Evolutionary conservation across 2,329 filamentous ascomycete genomes (phyloP).

Genomic region (Colletotrichum graminicola): DNA sequence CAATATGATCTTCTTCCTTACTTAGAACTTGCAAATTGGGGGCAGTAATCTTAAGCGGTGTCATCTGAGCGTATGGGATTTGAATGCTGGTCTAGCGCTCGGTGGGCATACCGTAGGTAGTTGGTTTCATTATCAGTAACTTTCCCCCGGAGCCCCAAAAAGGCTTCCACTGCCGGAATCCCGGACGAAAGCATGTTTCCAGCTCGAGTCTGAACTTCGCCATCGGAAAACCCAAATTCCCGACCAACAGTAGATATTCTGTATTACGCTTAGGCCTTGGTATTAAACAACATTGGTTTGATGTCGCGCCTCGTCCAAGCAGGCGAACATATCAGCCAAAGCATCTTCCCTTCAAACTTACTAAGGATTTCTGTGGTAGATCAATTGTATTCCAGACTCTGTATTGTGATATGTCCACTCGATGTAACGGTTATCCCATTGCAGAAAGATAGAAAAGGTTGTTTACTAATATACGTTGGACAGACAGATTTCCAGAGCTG

Average conservation of each 20-base stretch:
- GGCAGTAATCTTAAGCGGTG: not conserved
- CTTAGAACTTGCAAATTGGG: not conserved
- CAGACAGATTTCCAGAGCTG: too few species aligned
- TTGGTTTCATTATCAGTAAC: not conserved
- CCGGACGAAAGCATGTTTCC: not conserved
- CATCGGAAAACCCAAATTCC: not conserved
- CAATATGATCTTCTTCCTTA: too few species aligned
- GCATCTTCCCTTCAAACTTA: not conserved
- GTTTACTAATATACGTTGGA: too few species aligned
- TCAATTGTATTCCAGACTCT: not conserved
- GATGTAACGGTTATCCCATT: too few species aligned
- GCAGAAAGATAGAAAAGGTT: too few species aligned
- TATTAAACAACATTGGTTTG: not conserved
- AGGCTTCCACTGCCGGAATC: not conserved
- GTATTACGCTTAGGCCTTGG: not conserved
- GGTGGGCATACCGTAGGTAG: not conserved
- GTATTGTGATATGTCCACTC: not conserved
- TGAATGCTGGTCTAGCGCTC: not conserved
- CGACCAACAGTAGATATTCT: not conserved
- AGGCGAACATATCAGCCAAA: not conserved
- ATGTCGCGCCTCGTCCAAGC: conserved; percentile 8
- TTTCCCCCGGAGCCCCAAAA: not conserved
- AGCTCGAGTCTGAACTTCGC: not conserved
- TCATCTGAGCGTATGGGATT: not conserved
- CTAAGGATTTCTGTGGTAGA: not conserved